Conservation (phyloP, 192 early-diverging fungal genomes). For the Coemansia sp. region DNA sequence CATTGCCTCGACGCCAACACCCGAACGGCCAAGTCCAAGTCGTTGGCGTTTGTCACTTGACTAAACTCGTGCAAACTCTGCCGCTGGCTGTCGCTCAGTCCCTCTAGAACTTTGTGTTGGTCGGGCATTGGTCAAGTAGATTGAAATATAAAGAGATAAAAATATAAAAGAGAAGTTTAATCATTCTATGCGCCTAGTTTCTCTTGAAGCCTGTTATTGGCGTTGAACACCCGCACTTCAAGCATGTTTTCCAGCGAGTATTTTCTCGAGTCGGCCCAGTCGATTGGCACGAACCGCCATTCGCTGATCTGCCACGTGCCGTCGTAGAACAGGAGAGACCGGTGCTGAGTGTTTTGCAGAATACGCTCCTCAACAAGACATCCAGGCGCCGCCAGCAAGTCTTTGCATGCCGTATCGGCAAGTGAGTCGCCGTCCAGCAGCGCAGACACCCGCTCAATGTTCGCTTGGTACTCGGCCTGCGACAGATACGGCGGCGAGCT, state of each 20-base stretch:
- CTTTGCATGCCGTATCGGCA: neutral
- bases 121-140: too few species aligned
- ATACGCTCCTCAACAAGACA: conserved; percentile 24
- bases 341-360: conserved; percentile 21
- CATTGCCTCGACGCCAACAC: conserved; percentile 30
- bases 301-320: conserved; percentile 32
- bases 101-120: conserved; percentile 14
- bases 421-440: neutral
- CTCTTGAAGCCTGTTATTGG: conserved; percentile 41
- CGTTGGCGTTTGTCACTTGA: conserved; percentile 21
- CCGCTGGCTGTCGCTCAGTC: conserved; percentile 27
- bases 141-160: too few species aligned
- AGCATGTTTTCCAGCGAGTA: conserved; percentile 68
- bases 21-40: conserved; percentile 25
- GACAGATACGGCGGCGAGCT: conserved; percentile 34
- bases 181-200: conserved; percentile 1
- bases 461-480: conserved; percentile 26
- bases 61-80: conserved; percentile 34
- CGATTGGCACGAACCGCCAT: conserved; percentile 39
- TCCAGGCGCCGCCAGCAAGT: conserved; percentile 16
- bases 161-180: neutral
- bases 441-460: conserved; percentile 6
- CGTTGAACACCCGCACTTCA: conserved; percentile 62
- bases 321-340: conserved; percentile 38
- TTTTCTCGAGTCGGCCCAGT: conserved; percentile 60